Conservation (phyloP, 1,284 basidiomycete genomes). For the Sanghuangporus baumii region DNA sequence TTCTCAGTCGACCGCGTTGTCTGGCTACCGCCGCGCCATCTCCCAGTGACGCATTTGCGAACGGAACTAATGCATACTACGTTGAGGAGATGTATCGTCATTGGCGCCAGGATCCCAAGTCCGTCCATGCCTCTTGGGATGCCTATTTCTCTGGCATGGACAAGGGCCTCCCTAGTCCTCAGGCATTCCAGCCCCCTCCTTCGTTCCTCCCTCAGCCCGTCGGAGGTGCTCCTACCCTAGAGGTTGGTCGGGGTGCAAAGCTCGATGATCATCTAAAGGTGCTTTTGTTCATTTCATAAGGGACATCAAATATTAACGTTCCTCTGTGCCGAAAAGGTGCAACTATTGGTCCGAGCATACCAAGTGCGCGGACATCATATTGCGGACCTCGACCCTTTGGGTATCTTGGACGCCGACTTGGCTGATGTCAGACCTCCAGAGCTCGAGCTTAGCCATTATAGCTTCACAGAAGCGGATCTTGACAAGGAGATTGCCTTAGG, state of each 20-base stretch:
- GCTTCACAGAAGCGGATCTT: slow-evolving; percentile 91
- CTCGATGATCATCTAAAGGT: slow-evolving; percentile 96
- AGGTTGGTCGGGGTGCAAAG: slow-evolving; percentile 65
- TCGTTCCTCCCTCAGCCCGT: slow-evolving; percentile 60
- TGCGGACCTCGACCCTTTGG: slow-evolving; percentile 93
- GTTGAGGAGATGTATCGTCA: slow-evolving; percentile 93
- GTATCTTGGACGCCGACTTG: slow-evolving; percentile 87
- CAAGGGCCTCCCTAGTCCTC: slow-evolving; percentile 76
- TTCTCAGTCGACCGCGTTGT: slow-evolving; percentile 20
- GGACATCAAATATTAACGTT: not conserved
- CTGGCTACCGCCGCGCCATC: slow-evolving; percentile 54
- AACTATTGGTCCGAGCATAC: slow-evolving; percentile 95
- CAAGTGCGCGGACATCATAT: slow-evolving; percentile 98
- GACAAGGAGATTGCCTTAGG: slow-evolving; percentile 94
- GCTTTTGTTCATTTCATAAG: slow-evolving; percentile 18
- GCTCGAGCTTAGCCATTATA: slow-evolving; percentile 88
- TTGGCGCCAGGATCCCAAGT: slow-evolving; percentile 87
- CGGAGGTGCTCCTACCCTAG: slow-evolving; percentile 80
- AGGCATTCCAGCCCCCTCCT: slow-evolving; percentile 87
- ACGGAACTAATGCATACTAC: slow-evolving; percentile 92
- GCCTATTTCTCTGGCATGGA: slow-evolving; percentile 94
- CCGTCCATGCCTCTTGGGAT: slow-evolving; percentile 94
- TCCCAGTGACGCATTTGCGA: slow-evolving; percentile 78
- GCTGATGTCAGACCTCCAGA: slow-evolving; percentile 75
- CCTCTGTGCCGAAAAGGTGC: slow-evolving; percentile 53